These are phyloP conservation scores for Penicillium parvum DNA, from an alignment of 495 filamentous ascomycete genomes.

Conservation along the genomic window DNA sequence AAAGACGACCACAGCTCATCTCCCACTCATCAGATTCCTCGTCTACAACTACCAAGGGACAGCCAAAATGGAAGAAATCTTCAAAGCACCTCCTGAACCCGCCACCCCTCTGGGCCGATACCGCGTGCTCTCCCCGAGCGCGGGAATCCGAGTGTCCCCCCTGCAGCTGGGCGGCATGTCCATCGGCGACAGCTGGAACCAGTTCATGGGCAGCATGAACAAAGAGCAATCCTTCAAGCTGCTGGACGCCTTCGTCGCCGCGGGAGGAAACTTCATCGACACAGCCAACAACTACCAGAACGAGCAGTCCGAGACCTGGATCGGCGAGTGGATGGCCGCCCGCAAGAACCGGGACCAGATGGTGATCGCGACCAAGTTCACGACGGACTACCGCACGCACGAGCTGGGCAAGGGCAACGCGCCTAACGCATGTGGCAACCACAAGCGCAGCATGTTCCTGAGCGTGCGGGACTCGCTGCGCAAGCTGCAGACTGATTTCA, in stretches of 20 bases:
- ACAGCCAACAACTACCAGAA: slow-evolving; percentile 54
- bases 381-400: slow-evolving; percentile 33
- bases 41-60: background rate
- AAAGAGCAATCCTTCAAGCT: slow-evolving; percentile 45
- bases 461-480: slow-evolving; percentile 51
- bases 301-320: slow-evolving; percentile 50
- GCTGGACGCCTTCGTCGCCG: slow-evolving; percentile 47
- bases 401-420: slow-evolving; percentile 41
- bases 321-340: slow-evolving; percentile 56
- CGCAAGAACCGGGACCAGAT: slow-evolving; percentile 57
- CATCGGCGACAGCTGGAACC: slow-evolving; percentile 52
- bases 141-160: slow-evolving; percentile 58
- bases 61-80: slow-evolving; percentile 38
- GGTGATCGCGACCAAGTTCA: slow-evolving; percentile 73
- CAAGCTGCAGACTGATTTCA: slow-evolving; percentile 61
- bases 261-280: slow-evolving; percentile 53
- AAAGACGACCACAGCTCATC: too few species aligned
- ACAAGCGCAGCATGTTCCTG: slow-evolving; percentile 47
- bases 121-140: slow-evolving; percentile 54
- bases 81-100: slow-evolving; percentile 43
- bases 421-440: slow-evolving; percentile 54
- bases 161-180: slow-evolving; percentile 60
- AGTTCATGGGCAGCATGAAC: slow-evolving; percentile 46
- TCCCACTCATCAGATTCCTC: background rate
- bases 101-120: slow-evolving; percentile 53